Evolutionary conservation across 495 filamentous ascomycete genomes (phyloP).

Genomic region (Polyplosphaeria fusca): DNA sequence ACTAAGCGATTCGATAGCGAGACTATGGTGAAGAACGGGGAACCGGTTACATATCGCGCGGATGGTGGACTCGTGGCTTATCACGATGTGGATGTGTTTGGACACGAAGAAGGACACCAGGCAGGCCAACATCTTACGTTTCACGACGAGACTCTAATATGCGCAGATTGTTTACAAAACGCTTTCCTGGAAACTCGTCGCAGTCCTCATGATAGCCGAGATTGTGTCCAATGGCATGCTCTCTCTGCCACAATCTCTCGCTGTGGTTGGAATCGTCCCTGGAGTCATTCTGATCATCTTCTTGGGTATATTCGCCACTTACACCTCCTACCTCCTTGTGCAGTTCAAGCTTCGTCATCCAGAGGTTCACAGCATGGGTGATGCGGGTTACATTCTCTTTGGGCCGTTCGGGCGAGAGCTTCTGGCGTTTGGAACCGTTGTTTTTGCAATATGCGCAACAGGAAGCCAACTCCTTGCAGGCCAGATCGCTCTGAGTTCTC

Average conservation of each 20-base stretch:
- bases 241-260: slow-evolving; percentile 53
- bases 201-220: slow-evolving; percentile 61
- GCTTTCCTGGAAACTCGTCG: slow-evolving; percentile 53
- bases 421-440: slow-evolving; percentile 37
- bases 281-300: slow-evolving; percentile 45
- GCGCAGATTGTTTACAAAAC: slow-evolving; percentile 57
- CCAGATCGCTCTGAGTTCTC: slow-evolving; percentile 40
- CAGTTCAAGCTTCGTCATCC: slow-evolving; percentile 48
- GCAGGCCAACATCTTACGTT: slow-evolving; percentile 11
- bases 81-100: slow-evolving; percentile 38
- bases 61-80: slow-evolving; percentile 5
- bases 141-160: too few species aligned
- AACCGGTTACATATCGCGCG: too few species aligned
- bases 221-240: slow-evolving; percentile 62
- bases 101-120: slow-evolving; percentile 39
- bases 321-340: slow-evolving; percentile 44
- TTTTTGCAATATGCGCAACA: slow-evolving; percentile 47
- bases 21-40: too few species aligned
- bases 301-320: slow-evolving; percentile 42
- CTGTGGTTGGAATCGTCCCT: slow-evolving; percentile 56
- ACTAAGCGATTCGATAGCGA: too few species aligned
- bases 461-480: slow-evolving; percentile 45
- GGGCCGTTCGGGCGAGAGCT: slow-evolving; percentile 38
- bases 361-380: slow-evolving; percentile 42
- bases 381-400: slow-evolving; percentile 40